These are phyloP conservation scores for Drosera capensis DNA, from an alignment of 148 eudicot genomes.

Conservation along the genomic window DNA sequence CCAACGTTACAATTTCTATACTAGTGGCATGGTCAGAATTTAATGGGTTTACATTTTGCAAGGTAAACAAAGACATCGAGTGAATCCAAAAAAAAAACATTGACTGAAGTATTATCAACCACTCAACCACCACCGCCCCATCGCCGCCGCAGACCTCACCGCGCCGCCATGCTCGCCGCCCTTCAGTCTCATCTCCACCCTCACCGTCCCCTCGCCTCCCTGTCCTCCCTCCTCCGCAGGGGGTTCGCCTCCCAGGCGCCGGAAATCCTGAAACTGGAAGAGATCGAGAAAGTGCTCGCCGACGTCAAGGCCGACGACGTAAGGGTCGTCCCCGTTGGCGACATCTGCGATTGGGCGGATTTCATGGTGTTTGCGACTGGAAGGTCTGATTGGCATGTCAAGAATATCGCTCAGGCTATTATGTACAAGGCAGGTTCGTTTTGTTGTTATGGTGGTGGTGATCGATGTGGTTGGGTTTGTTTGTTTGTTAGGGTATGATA, in stretches of 20 bases:
- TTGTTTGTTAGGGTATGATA: not conserved
- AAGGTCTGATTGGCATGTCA: slow-evolving; percentile 80
- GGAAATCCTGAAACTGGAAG: slow-evolving; percentile 51
- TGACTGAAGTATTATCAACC: too few species aligned
- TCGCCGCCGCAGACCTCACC: too few species aligned
- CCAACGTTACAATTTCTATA: too few species aligned
- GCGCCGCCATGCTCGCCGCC: too few species aligned
- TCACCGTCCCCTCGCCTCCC: too few species aligned
- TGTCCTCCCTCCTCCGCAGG: slow-evolving; percentile 6
- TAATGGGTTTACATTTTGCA: too few species aligned
- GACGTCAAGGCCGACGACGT: slow-evolving; percentile 76
- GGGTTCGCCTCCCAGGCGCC: slow-evolving; percentile 15
- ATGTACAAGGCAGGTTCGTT: slow-evolving; percentile 47
- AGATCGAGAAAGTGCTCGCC: slow-evolving; percentile 50
- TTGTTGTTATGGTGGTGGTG: too few species aligned
- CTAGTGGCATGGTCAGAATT: too few species aligned
- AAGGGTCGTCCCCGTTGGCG: slow-evolving; percentile 38
- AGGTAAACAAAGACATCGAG: too few species aligned
- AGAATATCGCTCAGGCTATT: slow-evolving; percentile 76
- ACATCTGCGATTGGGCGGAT: slow-evolving; percentile 53
- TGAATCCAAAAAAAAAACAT: too few species aligned
- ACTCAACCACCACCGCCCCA: too few species aligned
- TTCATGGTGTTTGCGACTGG: slow-evolving; percentile 88
- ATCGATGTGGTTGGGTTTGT: not conserved
- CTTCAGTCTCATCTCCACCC: too few species aligned